Evolutionary conservation across 2,329 filamentous ascomycete genomes (phyloP), one percentile per base, ranked within the genome.

Genomic region (Cercospora zeae-maydis): DNA sequence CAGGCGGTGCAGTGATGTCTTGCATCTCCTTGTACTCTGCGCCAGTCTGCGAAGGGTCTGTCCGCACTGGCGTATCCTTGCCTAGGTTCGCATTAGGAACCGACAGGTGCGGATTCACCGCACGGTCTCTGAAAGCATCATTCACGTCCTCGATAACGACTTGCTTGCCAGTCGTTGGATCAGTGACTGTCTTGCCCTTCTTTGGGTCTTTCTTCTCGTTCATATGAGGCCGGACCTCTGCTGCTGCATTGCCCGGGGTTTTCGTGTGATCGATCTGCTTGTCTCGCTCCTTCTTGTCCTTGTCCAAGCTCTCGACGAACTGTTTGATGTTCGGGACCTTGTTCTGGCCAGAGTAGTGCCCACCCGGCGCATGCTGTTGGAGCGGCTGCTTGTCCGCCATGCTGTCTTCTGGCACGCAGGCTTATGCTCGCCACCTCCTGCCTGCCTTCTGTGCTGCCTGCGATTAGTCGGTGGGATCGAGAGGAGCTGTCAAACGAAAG

Each of bases 1-100:
- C 93, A 1, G 93, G 93, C 1, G 93, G 93, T 0, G 93, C 91
- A 0, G 92, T 96, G 62, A 96, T 82, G 77, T 98, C 93, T 77
- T 97, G 93, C 9, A 87, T 90, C 62, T 89, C 74, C 67, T 89
- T 90, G 76, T 98, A 97, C 67, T 96, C 90, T 63, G 88, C 84
- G 30, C 88, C 86, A 0, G 87, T 87, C 74, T 96, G 91, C 0
- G 82, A 81, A 0, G 88, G 76, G 1, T 90, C 85, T 0, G 91
- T 91, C 72, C 89, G 86, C 36, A 92, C 82, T 0, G 90, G 83
- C 3, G 91, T 89, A 2, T 85, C 80, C 74, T 90, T 93, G 66
- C 87, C 85, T 2, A 98, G 78, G 71, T 96, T 97, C 45, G 91
- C 90, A 75, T 97, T 98, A 16, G 93, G 93, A 0, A 98, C 86